Evolutionary conservation across 192 early-diverging fungal genomes (phyloP).

Genomic region (Oehlia diaphana): DNA sequence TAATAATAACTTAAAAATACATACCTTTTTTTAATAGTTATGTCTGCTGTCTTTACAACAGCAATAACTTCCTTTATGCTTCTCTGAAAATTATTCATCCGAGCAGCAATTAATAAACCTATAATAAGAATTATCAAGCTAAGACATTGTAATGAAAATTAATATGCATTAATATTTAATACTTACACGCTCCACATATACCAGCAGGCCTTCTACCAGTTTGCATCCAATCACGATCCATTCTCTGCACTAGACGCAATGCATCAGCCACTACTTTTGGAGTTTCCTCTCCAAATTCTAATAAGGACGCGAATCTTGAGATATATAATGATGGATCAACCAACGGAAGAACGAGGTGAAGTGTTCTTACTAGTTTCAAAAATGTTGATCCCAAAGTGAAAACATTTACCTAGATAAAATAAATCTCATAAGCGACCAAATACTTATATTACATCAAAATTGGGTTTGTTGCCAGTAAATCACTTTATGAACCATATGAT

Average conservation of each 20-base stretch:
- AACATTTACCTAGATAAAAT: slow-evolving; percentile 64
- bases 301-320: slow-evolving; percentile 79
- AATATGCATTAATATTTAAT: neutral
- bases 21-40: slow-evolving; percentile 77
- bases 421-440: no score
- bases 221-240: slow-evolving; percentile 95
- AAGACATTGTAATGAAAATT: neutral
- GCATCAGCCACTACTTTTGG: slow-evolving; percentile 78
- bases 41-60: slow-evolving; percentile 88
- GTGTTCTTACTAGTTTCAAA: slow-evolving; percentile 66
- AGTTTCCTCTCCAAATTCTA: slow-evolving; percentile 91
- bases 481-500: no score
- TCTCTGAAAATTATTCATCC: slow-evolving; percentile 88
- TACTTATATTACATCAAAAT: no score
- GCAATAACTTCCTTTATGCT: slow-evolving; percentile 81
- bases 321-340: slow-evolving; percentile 95
- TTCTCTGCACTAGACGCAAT: slow-evolving; percentile 76
- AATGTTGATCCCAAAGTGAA: slow-evolving; percentile 87
- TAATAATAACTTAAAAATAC: neutral
- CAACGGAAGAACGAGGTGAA: slow-evolving; percentile 65
- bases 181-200: slow-evolving; percentile 84
- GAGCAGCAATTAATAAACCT: slow-evolving; percentile 77
- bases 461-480: no score
- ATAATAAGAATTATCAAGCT: neutral
- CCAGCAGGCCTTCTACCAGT: slow-evolving; percentile 89